Evolutionary conservation across 805 yeast species (phyloP).

Genomic region (Candida caryicola): DNA sequence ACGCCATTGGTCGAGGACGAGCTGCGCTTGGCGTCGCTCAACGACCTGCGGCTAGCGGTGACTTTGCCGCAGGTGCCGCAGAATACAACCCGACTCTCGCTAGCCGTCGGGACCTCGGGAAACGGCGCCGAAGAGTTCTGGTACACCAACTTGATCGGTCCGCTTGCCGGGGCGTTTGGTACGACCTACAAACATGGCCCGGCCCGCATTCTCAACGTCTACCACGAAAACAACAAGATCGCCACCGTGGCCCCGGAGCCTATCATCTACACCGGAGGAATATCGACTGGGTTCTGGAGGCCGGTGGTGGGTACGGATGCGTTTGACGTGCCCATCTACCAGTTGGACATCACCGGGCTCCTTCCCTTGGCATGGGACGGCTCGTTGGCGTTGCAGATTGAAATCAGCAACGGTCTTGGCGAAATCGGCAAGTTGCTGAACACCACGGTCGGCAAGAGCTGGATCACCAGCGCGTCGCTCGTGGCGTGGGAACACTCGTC

Average conservation of each 20-base stretch:
- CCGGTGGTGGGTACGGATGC: conserved; percentile 75
- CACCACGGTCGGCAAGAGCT: conserved; percentile 44
- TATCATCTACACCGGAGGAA: conserved; percentile 76
- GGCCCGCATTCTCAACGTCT: conserved; percentile 61
- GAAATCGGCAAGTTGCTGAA: conserved; percentile 23
- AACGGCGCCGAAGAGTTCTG: conserved; percentile 82
- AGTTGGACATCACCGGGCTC: conserved; percentile 66
- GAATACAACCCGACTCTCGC: conserved; percentile 58
- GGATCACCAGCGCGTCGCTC: conserved; percentile 60
- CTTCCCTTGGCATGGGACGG: conserved; percentile 61
- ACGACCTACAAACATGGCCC: conserved; percentile 65
- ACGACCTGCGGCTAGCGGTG: conserved; percentile 33
- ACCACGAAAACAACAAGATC: conserved; percentile 55
- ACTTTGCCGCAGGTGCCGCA: conserved; percentile 15
- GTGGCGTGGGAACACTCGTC: conserved; percentile 49
- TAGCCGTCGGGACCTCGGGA: conserved; percentile 67
- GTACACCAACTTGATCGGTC: conserved; percentile 63
- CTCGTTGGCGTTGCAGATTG: conserved; percentile 39
- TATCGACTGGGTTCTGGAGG: conserved; percentile 76
- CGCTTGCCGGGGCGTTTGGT: conserved; percentile 39
- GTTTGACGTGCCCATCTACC: conserved; percentile 69
- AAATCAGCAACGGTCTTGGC: conserved; percentile 52
- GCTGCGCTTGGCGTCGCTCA: conserved; percentile 2
- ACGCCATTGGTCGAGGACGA: conserved; percentile 32
- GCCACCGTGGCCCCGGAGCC: conserved; percentile 69